These are phyloP conservation scores for Clitopilus passeckerianus DNA, from an alignment of 768 basidiomycete genomes.

Conservation along the genomic window DNA sequence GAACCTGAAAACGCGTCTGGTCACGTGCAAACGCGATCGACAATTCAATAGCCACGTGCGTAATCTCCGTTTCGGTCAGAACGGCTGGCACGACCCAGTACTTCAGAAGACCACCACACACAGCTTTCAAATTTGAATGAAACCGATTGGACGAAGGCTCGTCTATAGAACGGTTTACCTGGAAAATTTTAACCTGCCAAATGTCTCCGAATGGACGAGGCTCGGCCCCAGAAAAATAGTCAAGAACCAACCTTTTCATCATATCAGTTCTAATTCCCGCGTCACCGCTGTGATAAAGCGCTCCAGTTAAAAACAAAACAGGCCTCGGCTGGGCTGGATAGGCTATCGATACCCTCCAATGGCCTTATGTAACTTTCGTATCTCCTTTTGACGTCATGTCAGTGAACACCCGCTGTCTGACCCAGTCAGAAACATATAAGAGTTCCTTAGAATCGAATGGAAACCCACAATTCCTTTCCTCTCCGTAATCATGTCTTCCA, in stretches of 20 bases:
- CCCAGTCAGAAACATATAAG: slow-evolving; percentile 8
- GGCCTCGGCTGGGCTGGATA: slow-evolving; percentile 2
- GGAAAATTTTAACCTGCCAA: not conserved
- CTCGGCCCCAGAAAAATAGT: not conserved
- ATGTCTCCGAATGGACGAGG: not conserved
- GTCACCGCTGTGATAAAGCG: too few relatives aligned
- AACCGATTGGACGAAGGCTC: too few relatives aligned
- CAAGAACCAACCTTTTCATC: not conserved
- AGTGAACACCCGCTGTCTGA: not conserved
- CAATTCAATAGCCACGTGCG: not conserved
- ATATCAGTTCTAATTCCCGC: too few relatives aligned
- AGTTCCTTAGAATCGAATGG: not conserved
- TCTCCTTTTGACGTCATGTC: not conserved
- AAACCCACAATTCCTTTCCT: not conserved
- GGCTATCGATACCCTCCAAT: slow-evolving; percentile 7
- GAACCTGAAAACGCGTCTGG: slow-evolving; percentile 1
- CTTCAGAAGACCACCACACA: too few relatives aligned
- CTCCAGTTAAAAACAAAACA: not conserved
- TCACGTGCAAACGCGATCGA: not conserved
- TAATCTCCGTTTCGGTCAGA: not conserved
- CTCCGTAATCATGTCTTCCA: slow-evolving; percentile 10
- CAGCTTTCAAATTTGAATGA: too few relatives aligned
- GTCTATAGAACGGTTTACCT: not conserved
- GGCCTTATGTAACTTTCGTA: not conserved
- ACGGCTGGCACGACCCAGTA: not conserved